These are phyloP conservation scores for Inonotus obliquus DNA, from an alignment of 1,284 basidiomycete genomes.

Conservation along the genomic window DNA sequence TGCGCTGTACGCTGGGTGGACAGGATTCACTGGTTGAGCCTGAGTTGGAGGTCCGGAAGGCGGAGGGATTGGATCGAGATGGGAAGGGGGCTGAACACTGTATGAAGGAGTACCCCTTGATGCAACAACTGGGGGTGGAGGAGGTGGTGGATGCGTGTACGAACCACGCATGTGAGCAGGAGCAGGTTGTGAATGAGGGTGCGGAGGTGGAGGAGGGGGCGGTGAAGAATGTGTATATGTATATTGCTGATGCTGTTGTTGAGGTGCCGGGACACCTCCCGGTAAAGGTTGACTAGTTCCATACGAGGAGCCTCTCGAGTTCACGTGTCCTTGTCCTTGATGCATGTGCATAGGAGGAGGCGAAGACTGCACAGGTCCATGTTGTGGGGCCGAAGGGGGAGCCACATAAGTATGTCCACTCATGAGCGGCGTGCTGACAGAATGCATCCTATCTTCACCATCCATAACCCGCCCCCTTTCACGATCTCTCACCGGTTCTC, in stretches of 20 bases:
- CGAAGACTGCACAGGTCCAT: neutral
- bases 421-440: neutral
- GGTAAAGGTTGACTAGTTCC: constrained; percentile 19
- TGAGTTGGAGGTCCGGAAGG: neutral
- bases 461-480: neutral
- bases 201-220: neutral
- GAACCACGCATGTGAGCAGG: neutral
- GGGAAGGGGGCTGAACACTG: neutral
- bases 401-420: neutral
- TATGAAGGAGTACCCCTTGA: neutral
- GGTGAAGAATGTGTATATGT: constrained; percentile 16
- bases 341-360: neutral
- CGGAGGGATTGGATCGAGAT: neutral
- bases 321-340: neutral
- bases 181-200: neutral
- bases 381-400: neutral
- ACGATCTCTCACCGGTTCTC: neutral
- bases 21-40: neutral
- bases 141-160: constrained; percentile 3
- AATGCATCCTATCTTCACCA: neutral
- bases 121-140: neutral
- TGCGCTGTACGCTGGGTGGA: neutral
- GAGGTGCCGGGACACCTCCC: constrained; percentile 22
- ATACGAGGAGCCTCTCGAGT: constrained; percentile 18
- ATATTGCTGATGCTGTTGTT: constrained; percentile 13